Evolutionary conservation across 78 protist genomes (phyloP).

Genomic region (Dictyostelium discoideum): DNA sequence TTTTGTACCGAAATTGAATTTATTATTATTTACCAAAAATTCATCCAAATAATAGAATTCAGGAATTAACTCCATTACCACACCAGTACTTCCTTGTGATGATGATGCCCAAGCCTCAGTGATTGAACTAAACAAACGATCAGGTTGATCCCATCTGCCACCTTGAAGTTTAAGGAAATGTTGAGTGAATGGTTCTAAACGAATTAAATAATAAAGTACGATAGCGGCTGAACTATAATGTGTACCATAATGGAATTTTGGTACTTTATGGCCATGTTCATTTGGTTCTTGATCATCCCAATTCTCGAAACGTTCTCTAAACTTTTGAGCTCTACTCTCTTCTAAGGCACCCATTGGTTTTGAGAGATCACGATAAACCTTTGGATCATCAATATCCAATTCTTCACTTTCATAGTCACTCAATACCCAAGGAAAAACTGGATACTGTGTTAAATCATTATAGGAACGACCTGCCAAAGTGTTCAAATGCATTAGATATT

Average conservation of each 20-base stretch:
- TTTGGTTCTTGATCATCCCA: slow-evolving; percentile 76
- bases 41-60: slow-evolving; percentile 87
- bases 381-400: slow-evolving; percentile 90
- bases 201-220: slow-evolving; percentile 92
- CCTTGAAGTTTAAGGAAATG: slow-evolving; percentile 88
- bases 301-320: slow-evolving; percentile 83
- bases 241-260: slow-evolving; percentile 95
- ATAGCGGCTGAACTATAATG: slow-evolving; percentile 93
- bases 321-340: slow-evolving; percentile 31
- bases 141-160: slow-evolving; percentile 95
- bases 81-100: slow-evolving; percentile 44
- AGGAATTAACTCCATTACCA: slow-evolving; percentile 96
- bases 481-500: slow-evolving; percentile 94
- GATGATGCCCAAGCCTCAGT: slow-evolving; percentile 86
- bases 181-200: slow-evolving; percentile 97
- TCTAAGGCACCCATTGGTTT: slow-evolving; percentile 97
- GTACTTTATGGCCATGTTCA: slow-evolving; percentile 67
- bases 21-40: slow-evolving; percentile 80
- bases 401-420: slow-evolving; percentile 84
- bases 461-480: slow-evolving; percentile 88
- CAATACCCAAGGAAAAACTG: slow-evolving; percentile 97
- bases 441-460: slow-evolving; percentile 97
- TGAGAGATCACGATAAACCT: slow-evolving; percentile 93
- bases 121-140: slow-evolving; percentile 92
- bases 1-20: slow-evolving; percentile 84